Base-by-base conservation (phyloP, 2,329 filamentous ascomycete species). In the Capronia epimyces region DNA sequence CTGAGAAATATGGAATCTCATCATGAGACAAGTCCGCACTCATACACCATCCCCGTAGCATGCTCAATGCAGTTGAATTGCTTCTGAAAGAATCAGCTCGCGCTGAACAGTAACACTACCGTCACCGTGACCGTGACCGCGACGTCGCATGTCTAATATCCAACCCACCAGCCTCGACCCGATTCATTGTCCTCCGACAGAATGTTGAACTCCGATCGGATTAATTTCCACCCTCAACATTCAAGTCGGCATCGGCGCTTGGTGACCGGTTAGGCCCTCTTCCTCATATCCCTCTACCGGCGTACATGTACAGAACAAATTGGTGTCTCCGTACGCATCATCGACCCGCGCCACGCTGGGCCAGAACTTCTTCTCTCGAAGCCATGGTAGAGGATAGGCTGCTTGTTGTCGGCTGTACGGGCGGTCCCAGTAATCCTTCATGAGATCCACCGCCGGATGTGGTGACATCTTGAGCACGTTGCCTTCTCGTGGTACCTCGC, bases 341-440 rank as follows among this genome's bases (percentile, higher is more conserved):
- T 97, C 87, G 16, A 96, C 76, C 67, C 91, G 79, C 5, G 86
- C 88, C 12, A 95, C 89, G 29, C 76, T 83, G 0, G 91, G 90
- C 91, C 91, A 97, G 73, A 96, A 96, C 76, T 97, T 97, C 84
- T 94, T 96, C 80, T 95, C 87, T 68, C 81, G 80, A 56, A 97
- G 71, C 71, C 81, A 95, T 0, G 82, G 75, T 56, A 95, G 67
- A 15, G 91, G 91, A 67, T 95, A 97, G 0, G 89, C 91, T 0
- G 91, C 91, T 70, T 83, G 79, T 72, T 93, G 85, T 22, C 89
- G 75, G 1, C 77, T 81, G 68, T 97, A 97, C 1, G 81, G 76
- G n/a, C 91, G 77, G 56, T 87, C 77, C 91, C 91, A 97, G 62
- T 87, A 81, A 2, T 79, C 79, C 1, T 77, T 65, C 43, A 96